phyloP scores from a whole-genome alignment of 1,139 yeast genomes.

The Scheffersomyces insectosa region DNA sequence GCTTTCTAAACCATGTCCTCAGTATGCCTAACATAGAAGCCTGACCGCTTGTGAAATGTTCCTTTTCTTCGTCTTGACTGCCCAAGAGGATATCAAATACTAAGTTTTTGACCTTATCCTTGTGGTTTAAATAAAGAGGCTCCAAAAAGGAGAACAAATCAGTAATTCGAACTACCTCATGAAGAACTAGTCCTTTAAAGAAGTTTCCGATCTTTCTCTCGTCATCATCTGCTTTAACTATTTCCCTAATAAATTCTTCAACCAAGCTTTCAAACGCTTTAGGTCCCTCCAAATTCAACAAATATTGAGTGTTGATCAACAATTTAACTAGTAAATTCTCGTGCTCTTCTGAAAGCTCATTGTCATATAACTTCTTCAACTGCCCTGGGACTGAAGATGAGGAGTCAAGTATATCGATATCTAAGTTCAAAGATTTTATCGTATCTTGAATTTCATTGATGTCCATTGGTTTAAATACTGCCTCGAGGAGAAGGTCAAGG shows the following conservation, averaged over 20 bases:
- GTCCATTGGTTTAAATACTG: constrained; percentile 11
- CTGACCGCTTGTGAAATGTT: not conserved
- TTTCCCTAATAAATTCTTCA: constrained; percentile 7
- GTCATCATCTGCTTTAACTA: constrained; percentile 6
- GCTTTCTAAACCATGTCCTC: constrained; percentile 1
- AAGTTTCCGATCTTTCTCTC: constrained; percentile 6
- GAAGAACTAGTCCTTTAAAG: constrained; percentile 20
- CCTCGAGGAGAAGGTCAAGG: constrained; percentile 21
- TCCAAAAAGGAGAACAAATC: constrained; percentile 13
- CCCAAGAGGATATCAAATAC: constrained; percentile 20
- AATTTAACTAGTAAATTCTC: constrained; percentile 8
- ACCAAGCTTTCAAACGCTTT: constrained; percentile 4
- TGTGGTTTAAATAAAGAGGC: constrained; percentile 1
- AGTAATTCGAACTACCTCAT: constrained; percentile 18
- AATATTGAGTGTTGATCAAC: constrained; percentile 19
- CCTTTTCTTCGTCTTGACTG: constrained; percentile 6
- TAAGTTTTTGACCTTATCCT: constrained; percentile 6
- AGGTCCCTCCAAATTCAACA: constrained; percentile 12
- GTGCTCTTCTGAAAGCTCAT: constrained; percentile 5
- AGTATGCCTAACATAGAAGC: not conserved
- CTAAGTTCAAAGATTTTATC: constrained; percentile 8
- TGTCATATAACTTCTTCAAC: not conserved
- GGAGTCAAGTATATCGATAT: constrained; percentile 4
- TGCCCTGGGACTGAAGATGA: constrained; percentile 1
- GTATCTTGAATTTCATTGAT: constrained; percentile 21